These are phyloP conservation scores for Combretum micranthum DNA, from an alignment of 345 rosid genomes.

Conservation along the genomic window DNA sequence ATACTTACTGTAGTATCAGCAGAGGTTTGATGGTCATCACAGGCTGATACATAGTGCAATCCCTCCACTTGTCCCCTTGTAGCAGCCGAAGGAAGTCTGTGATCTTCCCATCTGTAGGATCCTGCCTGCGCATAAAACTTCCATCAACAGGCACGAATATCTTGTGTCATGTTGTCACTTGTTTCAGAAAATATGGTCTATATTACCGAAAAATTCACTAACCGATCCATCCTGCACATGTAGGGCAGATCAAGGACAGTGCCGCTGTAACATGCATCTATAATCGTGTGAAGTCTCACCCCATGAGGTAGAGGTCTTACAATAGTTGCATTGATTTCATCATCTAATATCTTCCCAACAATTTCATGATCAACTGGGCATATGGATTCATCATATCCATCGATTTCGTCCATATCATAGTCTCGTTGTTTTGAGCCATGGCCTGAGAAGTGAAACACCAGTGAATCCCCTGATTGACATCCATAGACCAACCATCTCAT, in stretches of 20 bases:
- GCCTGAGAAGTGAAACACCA: conserved; percentile 80
- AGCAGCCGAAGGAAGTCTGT: conserved; percentile 15
- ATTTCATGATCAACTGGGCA: conserved; percentile 72
- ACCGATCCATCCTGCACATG: conserved; percentile 63
- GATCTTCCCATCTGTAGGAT: conserved; percentile 55
- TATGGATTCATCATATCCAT: conserved; percentile 64
- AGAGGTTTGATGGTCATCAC: conserved; percentile 50
- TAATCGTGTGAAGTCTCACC: conserved; percentile 59
- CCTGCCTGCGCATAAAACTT: conserved; percentile 42
- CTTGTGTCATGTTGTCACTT: background rate
- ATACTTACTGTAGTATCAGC: conserved; percentile 44
- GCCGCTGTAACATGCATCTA: conserved; percentile 71
- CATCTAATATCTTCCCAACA: conserved; percentile 62
- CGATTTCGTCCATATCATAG: conserved; percentile 44
- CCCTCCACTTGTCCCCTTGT: conserved; percentile 76
- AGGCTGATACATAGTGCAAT: conserved; percentile 60
- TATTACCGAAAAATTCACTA: background rate
- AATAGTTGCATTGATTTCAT: conserved; percentile 55
- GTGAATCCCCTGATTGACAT: conserved; percentile 62
- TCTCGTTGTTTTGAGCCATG: conserved; percentile 60
- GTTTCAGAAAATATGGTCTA: background rate
- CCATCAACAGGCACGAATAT: background rate
- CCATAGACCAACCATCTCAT: conserved; percentile 70
- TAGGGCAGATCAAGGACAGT: conserved; percentile 64
- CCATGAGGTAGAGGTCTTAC: conserved; percentile 67